These are phyloP conservation scores for Scedosporium boydii DNA, from an alignment of 2,329 filamentous ascomycete genomes.

Conservation along the genomic window DNA sequence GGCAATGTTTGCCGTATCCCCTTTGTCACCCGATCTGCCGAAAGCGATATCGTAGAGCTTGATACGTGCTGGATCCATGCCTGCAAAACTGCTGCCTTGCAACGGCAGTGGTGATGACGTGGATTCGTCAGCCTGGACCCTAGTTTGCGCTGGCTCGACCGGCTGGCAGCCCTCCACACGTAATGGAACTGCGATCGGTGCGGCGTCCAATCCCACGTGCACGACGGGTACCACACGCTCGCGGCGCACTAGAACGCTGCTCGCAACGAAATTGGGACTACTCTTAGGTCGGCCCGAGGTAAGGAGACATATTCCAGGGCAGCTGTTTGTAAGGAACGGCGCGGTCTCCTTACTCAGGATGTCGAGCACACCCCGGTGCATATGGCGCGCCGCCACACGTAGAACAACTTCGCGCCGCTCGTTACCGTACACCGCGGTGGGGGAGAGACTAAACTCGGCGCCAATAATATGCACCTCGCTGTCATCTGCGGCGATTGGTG, in stretches of 20 bases:
- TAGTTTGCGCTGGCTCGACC: not conserved
- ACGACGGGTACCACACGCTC: not conserved
- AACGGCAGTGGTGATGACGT: not conserved
- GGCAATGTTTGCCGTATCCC: slow-evolving; percentile 3
- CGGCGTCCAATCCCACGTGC: not conserved
- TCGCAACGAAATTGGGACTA: not conserved
- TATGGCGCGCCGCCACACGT: not conserved
- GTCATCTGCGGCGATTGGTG: not conserved
- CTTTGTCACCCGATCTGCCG: slow-evolving; percentile 5
- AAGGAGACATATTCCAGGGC: not conserved
- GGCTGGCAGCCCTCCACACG: not conserved
- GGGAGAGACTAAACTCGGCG: not conserved
- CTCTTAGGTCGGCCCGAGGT: slow-evolving; percentile 1
- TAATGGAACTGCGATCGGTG: not conserved
- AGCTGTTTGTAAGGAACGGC: slow-evolving; percentile 3
- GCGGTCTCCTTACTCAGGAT: not conserved
- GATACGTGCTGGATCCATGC: not conserved
- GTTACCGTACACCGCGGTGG: not conserved
- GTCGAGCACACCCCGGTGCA: not conserved
- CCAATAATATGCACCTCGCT: slow-evolving; percentile 2
- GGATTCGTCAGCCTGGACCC: not conserved
- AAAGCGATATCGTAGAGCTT: slow-evolving; percentile 1
- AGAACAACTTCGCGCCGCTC: not conserved
- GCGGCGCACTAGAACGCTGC: slow-evolving; percentile 1
- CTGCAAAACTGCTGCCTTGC: not conserved